Evolutionary conservation across 2,329 filamentous ascomycete genomes (phyloP).

Genomic region (Eutypella sp.): DNA sequence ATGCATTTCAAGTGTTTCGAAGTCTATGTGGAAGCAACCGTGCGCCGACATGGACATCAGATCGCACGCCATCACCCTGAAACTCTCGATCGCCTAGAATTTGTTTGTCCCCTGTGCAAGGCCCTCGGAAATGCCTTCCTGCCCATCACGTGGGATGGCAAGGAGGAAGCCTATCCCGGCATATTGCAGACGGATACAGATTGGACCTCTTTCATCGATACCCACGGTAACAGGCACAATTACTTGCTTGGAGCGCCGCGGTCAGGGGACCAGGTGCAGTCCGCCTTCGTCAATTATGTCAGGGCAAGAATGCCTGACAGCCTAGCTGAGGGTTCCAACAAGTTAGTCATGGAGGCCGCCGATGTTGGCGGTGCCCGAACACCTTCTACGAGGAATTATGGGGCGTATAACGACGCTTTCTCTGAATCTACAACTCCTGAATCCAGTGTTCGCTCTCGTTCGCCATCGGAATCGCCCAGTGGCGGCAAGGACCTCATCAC

Average conservation of each 20-base stretch:
- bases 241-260: conserved; percentile 18
- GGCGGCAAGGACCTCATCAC: conserved; percentile 49
- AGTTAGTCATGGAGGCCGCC: conserved; percentile 37
- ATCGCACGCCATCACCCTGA: conserved; percentile 95
- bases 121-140: conserved; percentile 92
- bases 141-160: conserved; percentile 90
- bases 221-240: conserved; percentile 40
- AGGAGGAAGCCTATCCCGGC: conserved; percentile 77
- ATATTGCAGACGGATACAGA: conserved; percentile 54
- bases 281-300: conserved; percentile 35
- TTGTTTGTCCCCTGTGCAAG: conserved; percentile 95
- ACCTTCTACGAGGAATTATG: conserved; percentile 30
- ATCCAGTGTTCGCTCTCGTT: conserved; percentile 28
- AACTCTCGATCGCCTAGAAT: conserved; percentile 71
- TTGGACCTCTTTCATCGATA: conserved; percentile 66
- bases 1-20: conserved; percentile 99
- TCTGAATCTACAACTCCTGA: conserved; percentile 32
- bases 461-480: conserved; percentile 31
- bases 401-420: conserved; percentile 37
- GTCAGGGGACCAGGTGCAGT: conserved; percentile 29
- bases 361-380: conserved; percentile 28
- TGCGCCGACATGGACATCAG: conserved; percentile 80
- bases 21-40: conserved; percentile 78
- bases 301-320: conserved; percentile 31
- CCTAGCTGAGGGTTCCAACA: conserved; percentile 34